Conservation (phyloP, 768 basidiomycete species). For the Lactarius pseudohatsudake region DNA sequence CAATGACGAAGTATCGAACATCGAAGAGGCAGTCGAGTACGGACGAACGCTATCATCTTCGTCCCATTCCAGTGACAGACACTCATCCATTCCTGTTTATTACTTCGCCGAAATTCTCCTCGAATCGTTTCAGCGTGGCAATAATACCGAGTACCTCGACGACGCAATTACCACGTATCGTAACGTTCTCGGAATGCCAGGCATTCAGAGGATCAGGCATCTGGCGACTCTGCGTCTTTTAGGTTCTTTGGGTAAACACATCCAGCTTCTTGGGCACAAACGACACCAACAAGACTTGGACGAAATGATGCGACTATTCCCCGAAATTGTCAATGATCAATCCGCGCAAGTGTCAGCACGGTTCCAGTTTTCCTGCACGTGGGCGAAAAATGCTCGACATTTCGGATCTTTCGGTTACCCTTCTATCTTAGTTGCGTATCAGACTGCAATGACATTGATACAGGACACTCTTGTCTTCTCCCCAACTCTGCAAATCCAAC, state of each 20-base stretch:
- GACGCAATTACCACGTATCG: not conserved
- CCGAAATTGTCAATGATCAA: not conserved
- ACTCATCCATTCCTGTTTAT: not conserved
- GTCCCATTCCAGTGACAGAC: not conserved
- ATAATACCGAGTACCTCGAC: not conserved
- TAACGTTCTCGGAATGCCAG: not conserved
- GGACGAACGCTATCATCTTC: not conserved
- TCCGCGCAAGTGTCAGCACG: not conserved
- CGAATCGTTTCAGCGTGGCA: not conserved
- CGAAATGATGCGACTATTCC: not conserved
- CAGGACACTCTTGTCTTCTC: not conserved
- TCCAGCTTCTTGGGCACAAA: not conserved
- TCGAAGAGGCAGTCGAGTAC: not conserved
- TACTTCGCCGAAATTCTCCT: not conserved
- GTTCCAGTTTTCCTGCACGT: not conserved
- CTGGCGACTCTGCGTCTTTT: not conserved
- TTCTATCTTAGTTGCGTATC: not conserved
- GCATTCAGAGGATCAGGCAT: accelerated
- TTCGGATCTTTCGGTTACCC: not conserved
- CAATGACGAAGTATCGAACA: not conserved
- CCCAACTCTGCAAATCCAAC: slow-evolving; percentile 13
- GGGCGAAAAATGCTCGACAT: not conserved
- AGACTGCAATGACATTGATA: slow-evolving; percentile 6
- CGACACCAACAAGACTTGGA: not conserved
- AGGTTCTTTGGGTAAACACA: not conserved